A percentile compares a stretch with the other conserved stretches of the same genome.
phyloP scores from a whole-genome alignment of 768 basidiomycete species.

The Suillus bovinus region DNA sequence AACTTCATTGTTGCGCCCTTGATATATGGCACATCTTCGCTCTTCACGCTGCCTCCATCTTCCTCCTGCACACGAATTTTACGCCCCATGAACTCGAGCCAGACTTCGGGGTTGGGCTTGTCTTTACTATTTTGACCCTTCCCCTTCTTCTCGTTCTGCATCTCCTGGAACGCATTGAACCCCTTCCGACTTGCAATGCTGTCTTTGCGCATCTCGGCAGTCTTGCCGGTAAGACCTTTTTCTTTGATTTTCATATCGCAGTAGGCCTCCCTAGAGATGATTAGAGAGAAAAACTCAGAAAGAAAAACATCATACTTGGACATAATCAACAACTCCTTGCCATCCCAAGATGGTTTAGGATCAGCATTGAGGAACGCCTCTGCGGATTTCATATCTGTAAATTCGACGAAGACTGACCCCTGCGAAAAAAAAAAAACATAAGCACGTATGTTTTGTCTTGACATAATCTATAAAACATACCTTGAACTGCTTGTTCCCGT shows the following conservation, averaged over 20 bases:
- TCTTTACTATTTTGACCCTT: constrained; percentile 33
- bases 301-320: constrained; percentile 61
- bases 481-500: constrained; percentile 86
- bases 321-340: constrained; percentile 78
- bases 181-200: constrained; percentile 50
- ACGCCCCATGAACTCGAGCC: constrained; percentile 73
- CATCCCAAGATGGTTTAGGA: constrained; percentile 81
- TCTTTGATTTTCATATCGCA: constrained; percentile 97
- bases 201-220: constrained; percentile 60
- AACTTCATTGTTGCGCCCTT: constrained; percentile 50
- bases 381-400: constrained; percentile 65
- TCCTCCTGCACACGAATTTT: constrained; percentile 66
- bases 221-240: constrained; percentile 81
- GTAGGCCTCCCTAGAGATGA: constrained; percentile 66
- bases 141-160: constrained; percentile 43
- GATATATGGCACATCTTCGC: constrained; percentile 43
- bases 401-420: constrained; percentile 95
- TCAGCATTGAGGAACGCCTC: constrained; percentile 79
- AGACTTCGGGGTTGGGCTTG: constrained; percentile 56
- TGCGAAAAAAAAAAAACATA: constrained; percentile 37
- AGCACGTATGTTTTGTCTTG: background rate
- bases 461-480: constrained; percentile 38
- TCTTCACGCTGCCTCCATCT: constrained; percentile 43
- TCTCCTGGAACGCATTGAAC: constrained; percentile 82
- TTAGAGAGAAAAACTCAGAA: background rate